These are phyloP conservation scores for Tetracladium marchalianum DNA, from an alignment of 495 filamentous ascomycete genomes.

Conservation along the genomic window DNA sequence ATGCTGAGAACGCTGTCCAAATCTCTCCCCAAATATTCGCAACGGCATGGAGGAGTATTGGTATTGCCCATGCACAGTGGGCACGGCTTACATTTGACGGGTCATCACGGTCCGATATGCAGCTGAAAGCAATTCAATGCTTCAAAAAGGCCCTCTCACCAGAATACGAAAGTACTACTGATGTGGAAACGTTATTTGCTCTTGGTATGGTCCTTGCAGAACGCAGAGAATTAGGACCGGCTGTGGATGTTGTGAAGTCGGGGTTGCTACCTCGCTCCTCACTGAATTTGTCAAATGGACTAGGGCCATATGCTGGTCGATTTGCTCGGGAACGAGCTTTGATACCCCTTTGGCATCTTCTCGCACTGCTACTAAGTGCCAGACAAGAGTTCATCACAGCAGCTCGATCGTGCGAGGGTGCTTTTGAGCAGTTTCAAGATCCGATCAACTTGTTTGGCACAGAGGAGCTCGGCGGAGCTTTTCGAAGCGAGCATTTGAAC, in stretches of 20 bases:
- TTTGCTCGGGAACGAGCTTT: conserved; percentile 40
- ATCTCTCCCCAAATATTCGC: conserved; percentile 40
- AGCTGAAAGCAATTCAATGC: conserved; percentile 61
- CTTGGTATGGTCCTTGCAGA: conserved; percentile 74
- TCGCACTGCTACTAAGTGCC: conserved; percentile 76
- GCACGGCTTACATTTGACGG: conserved; percentile 68
- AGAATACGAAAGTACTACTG: conserved; percentile 46
- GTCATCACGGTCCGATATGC: conserved; percentile 54
- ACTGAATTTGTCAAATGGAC: conserved; percentile 19
- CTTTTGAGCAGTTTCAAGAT: conserved; percentile 74
- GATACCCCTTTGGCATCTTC: conserved; percentile 73
- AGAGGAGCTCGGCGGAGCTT: conserved; percentile 22
- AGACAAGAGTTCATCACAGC: conserved; percentile 77
- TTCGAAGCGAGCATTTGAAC: conserved; percentile 45
- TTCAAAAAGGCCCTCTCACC: conserved; percentile 62
- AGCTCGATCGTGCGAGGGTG: conserved; percentile 71
- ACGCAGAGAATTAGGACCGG: conserved; percentile 62
- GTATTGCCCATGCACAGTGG: conserved; percentile 77
- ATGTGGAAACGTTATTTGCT: conserved; percentile 65
- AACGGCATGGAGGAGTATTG: conserved; percentile 67
- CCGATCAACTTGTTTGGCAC: conserved; percentile 46
- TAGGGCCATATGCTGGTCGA: conserved; percentile 28
- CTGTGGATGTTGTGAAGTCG: conserved; percentile 65
- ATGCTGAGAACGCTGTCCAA: not conserved
- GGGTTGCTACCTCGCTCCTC: conserved; percentile 27